Base-by-base conservation (phyloP, 2,329 filamentous ascomycete genomes). In the Ustulina deusta region DNA sequence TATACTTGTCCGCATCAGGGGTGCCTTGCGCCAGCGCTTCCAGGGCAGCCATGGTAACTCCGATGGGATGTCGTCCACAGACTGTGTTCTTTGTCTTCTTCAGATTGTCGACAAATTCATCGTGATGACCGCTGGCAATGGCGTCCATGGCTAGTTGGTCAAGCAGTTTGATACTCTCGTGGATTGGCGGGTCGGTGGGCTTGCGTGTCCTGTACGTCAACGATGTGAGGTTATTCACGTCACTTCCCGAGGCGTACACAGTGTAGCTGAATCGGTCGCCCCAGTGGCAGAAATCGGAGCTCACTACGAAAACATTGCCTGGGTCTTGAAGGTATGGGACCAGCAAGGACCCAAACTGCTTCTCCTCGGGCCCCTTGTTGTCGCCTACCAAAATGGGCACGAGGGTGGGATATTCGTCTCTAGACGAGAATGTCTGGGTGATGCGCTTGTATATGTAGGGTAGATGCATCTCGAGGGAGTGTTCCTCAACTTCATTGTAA, bases 211-310 rank as follows among this genome's bases (percentile, higher is more conserved):
- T 71, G 2, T 78, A 62, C 5, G 73, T 68, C 40, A 83, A 82
- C 25, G 75, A 82, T 70, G 70, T 83, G 75, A 82, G 80, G 69
- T 76, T 79, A 72, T 27, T 83, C 1, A 81, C 71, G 13, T 80
- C 77, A 40, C 76, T 78, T 75, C 71, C 84, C 63, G 69, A 86
- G 67, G 67, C 86, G 78, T 97, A 97, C 66, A 91, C 91, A 32
- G 90, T 93, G 79, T 98, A 99, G 63, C 86, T 83, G 79, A 97
- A 99, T 56, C 93, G 86, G 0, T 84, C 74, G 11, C 96, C 96
- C 96, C 96, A 99, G 80, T 99, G 96, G 71, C 95, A 97, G 79
- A 99, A 99, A 79, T 99, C 96, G 0, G 94, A 97, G 78, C 92
- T 96, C 70, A 98, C 87, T 68, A 99, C 87, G 77, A 98, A 97